Evolutionary conservation across 139 green algal species (phyloP).

Genomic region (Chlorella sp.): DNA sequence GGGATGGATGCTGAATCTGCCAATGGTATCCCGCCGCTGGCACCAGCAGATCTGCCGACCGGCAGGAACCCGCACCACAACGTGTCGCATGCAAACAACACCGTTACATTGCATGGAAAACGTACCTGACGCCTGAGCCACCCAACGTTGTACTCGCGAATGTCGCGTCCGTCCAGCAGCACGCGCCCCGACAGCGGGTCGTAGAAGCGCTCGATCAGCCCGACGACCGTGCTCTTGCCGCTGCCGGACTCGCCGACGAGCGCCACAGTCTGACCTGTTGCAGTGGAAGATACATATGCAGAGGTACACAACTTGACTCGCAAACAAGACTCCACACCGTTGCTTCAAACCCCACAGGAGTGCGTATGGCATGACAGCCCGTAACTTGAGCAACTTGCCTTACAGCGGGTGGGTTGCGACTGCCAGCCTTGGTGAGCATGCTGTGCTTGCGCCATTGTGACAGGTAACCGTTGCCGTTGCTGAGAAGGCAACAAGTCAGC

Average conservation of each 20-base stretch:
- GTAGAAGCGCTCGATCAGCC: constrained; percentile 90
- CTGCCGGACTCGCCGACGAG: constrained; percentile 86
- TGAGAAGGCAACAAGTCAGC: no score
- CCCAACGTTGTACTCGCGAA: constrained; percentile 59
- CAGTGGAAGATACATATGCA: no score
- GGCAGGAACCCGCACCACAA: neutral
- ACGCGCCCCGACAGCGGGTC: constrained; percentile 49
- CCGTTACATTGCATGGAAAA: neutral
- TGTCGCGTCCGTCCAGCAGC: constrained; percentile 72
- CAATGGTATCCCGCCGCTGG: neutral
- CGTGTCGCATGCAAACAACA: neutral
- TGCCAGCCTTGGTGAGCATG: no score
- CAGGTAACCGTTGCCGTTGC: no score
- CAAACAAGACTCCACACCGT: no score
- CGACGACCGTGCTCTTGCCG: constrained; percentile 84
- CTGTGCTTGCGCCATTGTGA: no score
- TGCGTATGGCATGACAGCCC: no score
- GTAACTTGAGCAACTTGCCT: no score
- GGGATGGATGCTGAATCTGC: neutral
- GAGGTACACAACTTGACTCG: no score
- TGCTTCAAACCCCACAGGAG: no score
- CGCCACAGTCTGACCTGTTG: no score
- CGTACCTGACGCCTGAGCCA: constrained; percentile 54
- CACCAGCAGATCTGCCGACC: neutral
- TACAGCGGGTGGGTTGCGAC: no score